phyloP scores from a whole-genome alignment of 345 rosid species.

The Hypericum perforatum region DNA sequence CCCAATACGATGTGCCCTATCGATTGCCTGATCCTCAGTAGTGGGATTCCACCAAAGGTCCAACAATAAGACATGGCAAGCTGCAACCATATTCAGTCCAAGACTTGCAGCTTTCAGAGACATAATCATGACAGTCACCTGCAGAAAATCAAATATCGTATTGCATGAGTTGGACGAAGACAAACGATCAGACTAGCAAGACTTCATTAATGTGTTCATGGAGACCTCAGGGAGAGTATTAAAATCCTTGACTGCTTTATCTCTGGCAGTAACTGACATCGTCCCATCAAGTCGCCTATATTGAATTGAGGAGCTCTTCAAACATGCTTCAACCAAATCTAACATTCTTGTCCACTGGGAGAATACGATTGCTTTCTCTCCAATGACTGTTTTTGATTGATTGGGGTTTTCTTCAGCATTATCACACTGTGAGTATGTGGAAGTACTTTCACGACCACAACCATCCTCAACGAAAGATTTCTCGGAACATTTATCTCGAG shows the following conservation, averaged over 20 bases:
- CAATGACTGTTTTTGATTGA: conserved; percentile 27
- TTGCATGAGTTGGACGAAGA: not conserved
- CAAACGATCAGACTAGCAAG: not conserved
- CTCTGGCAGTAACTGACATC: conserved; percentile 87
- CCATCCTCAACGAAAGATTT: conserved; percentile 12
- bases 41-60: conserved; percentile 99
- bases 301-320: conserved; percentile 56
- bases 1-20: conserved; percentile 97
- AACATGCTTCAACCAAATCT: conserved; percentile 74
- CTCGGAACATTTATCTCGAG: conserved; percentile 14
- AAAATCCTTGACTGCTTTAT: conserved; percentile 95
- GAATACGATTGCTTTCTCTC: conserved; percentile 87
- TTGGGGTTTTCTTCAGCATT: conserved; percentile 16
- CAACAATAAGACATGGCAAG: conserved; percentile 76
- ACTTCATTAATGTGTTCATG: conserved; percentile 1
- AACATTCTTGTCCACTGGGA: conserved; percentile 98
- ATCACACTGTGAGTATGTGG: conserved; percentile 11
- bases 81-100: conserved; percentile 95
- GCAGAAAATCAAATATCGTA: not conserved
- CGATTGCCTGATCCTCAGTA: conserved; percentile 92
- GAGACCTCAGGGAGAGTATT: conserved; percentile 84
- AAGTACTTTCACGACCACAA: not conserved
- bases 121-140: conserved; percentile 94
- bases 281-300: conserved; percentile 98
- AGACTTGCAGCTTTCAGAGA: conserved; percentile 98